These are phyloP conservation scores for Boletus rubroflammeus DNA, from an alignment of 768 basidiomycete species.

Conservation along the genomic window DNA sequence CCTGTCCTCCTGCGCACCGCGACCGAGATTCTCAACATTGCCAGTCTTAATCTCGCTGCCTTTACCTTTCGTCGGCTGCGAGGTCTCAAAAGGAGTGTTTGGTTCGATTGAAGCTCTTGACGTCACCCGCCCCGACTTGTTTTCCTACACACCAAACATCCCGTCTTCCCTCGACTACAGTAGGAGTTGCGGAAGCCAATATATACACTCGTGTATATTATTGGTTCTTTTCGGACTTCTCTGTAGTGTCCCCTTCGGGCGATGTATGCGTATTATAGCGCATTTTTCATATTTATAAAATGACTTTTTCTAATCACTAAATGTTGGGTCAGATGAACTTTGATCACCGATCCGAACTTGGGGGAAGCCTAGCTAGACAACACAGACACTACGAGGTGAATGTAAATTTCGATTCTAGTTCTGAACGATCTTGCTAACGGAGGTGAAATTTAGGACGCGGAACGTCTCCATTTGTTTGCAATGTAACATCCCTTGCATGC, in stretches of 20 bases:
- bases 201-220: neutral
- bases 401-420: neutral
- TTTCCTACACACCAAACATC: neutral
- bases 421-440: neutral
- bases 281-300: neutral
- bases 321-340: neutral
- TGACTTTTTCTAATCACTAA: neutral
- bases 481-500: no score
- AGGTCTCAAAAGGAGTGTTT: neutral
- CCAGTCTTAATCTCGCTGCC: neutral
- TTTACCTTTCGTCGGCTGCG: slow-evolving; percentile 6
- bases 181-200: neutral
- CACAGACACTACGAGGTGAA: neutral
- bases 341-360: neutral
- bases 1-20: neutral
- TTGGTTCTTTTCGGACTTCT: slow-evolving; percentile 3
- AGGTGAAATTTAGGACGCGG: neutral
- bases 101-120: neutral
- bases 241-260: neutral
- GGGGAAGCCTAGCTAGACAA: neutral
- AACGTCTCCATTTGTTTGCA: neutral
- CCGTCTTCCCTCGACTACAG: neutral
- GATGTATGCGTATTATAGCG: neutral
- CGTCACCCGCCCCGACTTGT: neutral
- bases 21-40: neutral